Evolutionary conservation across 1,284 basidiomycete genomes (phyloP).

Genomic region (Neonothopanus nambi): DNA sequence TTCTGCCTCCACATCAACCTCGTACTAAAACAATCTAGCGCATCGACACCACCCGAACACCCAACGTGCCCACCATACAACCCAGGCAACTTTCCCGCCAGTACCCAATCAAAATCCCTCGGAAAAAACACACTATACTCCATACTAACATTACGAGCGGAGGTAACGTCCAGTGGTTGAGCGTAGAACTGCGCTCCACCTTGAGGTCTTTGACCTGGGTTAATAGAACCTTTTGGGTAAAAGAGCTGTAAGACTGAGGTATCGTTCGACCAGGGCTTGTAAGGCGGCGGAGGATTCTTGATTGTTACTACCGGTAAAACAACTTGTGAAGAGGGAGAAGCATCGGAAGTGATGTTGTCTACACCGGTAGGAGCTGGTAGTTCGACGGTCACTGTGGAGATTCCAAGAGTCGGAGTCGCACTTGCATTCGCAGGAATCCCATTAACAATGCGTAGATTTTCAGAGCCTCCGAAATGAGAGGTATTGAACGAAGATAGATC

Average conservation of each 20-base stretch:
- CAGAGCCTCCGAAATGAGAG: constrained; percentile 51
- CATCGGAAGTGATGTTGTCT: constrained; percentile 2
- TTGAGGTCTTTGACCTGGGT: constrained; percentile 55
- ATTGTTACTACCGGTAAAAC: background rate
- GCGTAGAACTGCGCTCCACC: constrained; percentile 77
- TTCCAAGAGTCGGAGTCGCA: constrained; percentile 16
- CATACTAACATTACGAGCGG: constrained; percentile 55
- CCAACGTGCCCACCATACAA: constrained; percentile 66
- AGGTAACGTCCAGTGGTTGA: constrained; percentile 47
- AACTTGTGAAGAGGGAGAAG: background rate
- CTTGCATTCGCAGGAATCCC: constrained; percentile 43
- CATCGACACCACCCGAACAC: constrained; percentile 69
- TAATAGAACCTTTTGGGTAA: constrained; percentile 65
- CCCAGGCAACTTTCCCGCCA: constrained; percentile 72
- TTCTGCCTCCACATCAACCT: constrained; percentile 71
- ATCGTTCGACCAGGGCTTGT: background rate
- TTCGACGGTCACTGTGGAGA: constrained; percentile 9
- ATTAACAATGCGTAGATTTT: constrained; percentile 60
- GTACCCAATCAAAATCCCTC: constrained; percentile 62
- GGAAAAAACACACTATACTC: constrained; percentile 70
- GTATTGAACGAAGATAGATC: constrained; percentile 64
- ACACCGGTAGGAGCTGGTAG: background rate
- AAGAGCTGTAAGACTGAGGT: constrained; percentile 51
- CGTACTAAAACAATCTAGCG: constrained; percentile 69
- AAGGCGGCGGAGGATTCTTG: background rate